Evolutionary conservation across 1,139 yeast species (phyloP).

Genomic region (Scheffersomyces illinoinensis): DNA sequence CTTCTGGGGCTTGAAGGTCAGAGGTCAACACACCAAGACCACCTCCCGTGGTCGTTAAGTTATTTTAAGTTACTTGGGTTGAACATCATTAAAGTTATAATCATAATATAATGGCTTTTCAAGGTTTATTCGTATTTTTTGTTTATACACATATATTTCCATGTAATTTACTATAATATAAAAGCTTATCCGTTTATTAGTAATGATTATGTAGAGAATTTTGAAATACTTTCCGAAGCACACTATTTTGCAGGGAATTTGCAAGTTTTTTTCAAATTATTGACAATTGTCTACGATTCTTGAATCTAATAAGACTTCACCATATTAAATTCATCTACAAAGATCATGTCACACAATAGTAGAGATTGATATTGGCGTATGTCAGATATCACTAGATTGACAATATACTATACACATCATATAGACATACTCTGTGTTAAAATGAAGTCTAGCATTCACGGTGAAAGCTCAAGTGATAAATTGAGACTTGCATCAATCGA

Average conservation of each 20-base stretch:
- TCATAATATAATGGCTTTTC: neutral
- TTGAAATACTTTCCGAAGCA: too few relatives aligned
- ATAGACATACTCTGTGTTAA: neutral
- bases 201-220: too few relatives aligned
- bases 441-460: neutral
- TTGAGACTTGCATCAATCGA: too few relatives aligned
- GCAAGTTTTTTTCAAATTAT: neutral
- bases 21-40: conserved; percentile 99
- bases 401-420: too few relatives aligned
- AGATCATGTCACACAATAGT: neutral
- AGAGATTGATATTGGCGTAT: neutral
- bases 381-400: too few relatives aligned
- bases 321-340: too few relatives aligned
- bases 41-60: conserved; percentile 87
- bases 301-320: too few relatives aligned
- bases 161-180: conserved; percentile 21
- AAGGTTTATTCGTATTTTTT: conserved; percentile 6
- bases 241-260: too few relatives aligned
- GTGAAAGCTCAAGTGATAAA: neutral
- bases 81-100: conserved; percentile 1
- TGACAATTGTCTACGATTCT: neutral
- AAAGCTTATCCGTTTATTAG: conserved; percentile 1
- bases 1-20: conserved; percentile 96
- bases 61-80: conserved; percentile 15
- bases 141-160: conserved; percentile 12